Base-by-base conservation (phyloP, 208 protist species). In the Wallacemonas sp. region DNA sequence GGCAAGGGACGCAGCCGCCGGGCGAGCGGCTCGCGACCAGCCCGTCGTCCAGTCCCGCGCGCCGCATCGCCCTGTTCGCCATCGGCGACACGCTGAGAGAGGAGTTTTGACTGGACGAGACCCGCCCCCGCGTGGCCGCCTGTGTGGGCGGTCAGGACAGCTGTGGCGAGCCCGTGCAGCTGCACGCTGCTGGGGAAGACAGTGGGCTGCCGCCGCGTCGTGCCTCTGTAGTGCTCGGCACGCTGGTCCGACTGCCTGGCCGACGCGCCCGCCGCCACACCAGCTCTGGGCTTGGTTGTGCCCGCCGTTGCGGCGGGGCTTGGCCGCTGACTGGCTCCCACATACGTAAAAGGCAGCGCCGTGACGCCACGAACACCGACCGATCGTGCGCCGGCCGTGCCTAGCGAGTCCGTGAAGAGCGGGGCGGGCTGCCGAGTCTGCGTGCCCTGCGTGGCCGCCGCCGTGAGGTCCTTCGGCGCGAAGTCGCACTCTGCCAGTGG, bases 401-500 rank as follows among this genome's bases (percentile, higher is more conserved):
- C 39, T 5, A 46, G 36, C 12, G 50, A 68, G 5, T 55, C 13
- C 12, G 63, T 60, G 38, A 68, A 68, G 38, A 68, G 63, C 29
- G 60, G 63, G 15, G 29, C 26, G 6, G 17, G 17, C 48, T 52
- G 61, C 34, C 63, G 36, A 17, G 13, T 19, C 3, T 36, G 37
- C 36, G 22, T 52, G 38, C 37, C 24, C 34, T 24, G 44, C 24
- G 39, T 21, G 3, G 45, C 36, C 17, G 32, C n/a, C 24, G 42
- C 27, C 3, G 37, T 2, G 22, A 66, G 27, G n/a, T 5, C 2
- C 41, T 42, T 50, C 26, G 50, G 36, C 2, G 24, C 37, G 50
- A 68, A 68, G 12, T 5, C 10, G 41, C 70, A 63, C n/a, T 78
- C 62, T 17, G 12, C 32, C 9, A 85, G 71, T 3, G 65, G 66